Percentiles rank a stretch among this genome's conserved stretches.
Conservation (phyloP, 306 rosid genomes). For the Medicago arabica region DNA sequence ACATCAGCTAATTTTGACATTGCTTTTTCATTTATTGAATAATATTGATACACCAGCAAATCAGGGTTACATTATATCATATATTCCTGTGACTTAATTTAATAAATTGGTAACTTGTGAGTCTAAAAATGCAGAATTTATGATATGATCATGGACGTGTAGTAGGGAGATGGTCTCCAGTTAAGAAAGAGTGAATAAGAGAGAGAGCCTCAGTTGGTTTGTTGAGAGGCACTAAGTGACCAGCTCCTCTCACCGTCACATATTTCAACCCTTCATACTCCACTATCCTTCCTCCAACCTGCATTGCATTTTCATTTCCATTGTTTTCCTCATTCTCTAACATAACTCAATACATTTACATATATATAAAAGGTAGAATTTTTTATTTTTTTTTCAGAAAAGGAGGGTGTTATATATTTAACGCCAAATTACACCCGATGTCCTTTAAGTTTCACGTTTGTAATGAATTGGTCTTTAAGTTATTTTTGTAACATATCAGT, state of each 20-base stretch:
- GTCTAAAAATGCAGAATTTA: background rate
- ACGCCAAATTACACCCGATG: too few relatives aligned
- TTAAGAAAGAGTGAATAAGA: conserved; percentile 55
- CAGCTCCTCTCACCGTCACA: conserved; percentile 68
- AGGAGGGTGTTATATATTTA: too few relatives aligned
- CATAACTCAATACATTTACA: too few relatives aligned
- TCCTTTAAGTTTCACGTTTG: too few relatives aligned
- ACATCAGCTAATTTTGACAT: background rate
- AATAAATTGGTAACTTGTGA: background rate
- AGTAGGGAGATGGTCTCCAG: conserved; percentile 49
- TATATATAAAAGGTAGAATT: too few relatives aligned
- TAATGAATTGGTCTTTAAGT: too few relatives aligned
- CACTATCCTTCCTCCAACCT: conserved; percentile 67
- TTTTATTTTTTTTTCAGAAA: too few relatives aligned
- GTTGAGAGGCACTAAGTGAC: conserved; percentile 63
- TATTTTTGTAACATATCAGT: too few relatives aligned
- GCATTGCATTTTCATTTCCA: background rate
- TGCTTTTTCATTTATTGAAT: background rate
- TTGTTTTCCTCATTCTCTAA: background rate
- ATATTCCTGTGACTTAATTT: background rate
- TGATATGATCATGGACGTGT: conserved; percentile 1
- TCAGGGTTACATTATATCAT: background rate
- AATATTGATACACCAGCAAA: background rate
- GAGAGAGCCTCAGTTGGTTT: conserved; percentile 56
- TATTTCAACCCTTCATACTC: conserved; percentile 63